Evolutionary conservation across 192 early-diverging fungal species (phyloP).

Genomic region (Spinellus fusiger): DNA sequence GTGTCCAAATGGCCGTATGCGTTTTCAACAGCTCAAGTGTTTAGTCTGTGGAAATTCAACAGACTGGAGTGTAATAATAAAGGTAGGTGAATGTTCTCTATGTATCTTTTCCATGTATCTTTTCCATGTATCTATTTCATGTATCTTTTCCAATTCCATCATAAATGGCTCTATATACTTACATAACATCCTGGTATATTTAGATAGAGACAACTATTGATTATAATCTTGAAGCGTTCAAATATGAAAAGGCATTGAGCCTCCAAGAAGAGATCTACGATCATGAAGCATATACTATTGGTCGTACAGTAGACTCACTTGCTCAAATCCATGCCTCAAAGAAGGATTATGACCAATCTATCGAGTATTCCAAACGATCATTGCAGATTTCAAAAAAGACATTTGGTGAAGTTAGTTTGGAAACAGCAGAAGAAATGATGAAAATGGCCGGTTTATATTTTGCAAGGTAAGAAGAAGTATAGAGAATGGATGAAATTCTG

Average conservation of each 20-base stretch:
- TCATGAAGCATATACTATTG: neutral
- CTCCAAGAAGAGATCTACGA: conserved; percentile 13
- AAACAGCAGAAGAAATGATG: conserved; percentile 22
- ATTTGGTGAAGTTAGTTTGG: conserved; percentile 9
- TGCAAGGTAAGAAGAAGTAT: conserved; percentile 7
- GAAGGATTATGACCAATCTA: neutral
- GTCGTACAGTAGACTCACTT: conserved; percentile 2
- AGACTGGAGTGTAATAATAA: conserved; percentile 2
- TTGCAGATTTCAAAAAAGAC: neutral
- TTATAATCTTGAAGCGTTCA: neutral
- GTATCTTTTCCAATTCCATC: too few relatives aligned
- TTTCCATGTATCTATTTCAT: too few relatives aligned
- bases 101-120: too few relatives aligned
- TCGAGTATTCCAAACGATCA: conserved; percentile 9
- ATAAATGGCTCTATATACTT: too few relatives aligned
- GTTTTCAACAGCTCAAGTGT: conserved; percentile 3
- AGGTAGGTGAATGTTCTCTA: neutral
- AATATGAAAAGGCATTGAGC: neutral
- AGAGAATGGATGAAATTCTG: too few relatives aligned
- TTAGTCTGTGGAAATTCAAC: neutral
- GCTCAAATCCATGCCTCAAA: conserved; percentile 2
- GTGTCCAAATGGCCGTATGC: conserved; percentile 5
- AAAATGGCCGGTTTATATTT: conserved; percentile 15
- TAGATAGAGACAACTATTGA: conserved; percentile 6
- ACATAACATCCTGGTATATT: neutral